Evolutionary conservation across 805 yeast genomes (phyloP).

Genomic region (Millerozyma acaciae): DNA sequence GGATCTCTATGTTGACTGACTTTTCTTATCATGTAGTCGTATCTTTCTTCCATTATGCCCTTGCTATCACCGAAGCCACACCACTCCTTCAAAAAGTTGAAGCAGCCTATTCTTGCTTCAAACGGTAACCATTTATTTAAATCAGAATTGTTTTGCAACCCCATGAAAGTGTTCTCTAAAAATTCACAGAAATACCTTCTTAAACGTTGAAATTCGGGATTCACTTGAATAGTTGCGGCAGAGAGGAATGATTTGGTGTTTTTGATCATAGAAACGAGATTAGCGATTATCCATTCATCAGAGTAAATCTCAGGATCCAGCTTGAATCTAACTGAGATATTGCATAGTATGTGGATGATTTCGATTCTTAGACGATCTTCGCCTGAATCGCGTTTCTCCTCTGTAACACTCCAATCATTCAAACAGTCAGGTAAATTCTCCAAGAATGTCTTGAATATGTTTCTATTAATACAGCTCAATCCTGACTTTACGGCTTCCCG

Average conservation of each 20-base stretch:
- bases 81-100: conserved; percentile 86
- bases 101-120: conserved; percentile 78
- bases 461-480: conserved; percentile 82
- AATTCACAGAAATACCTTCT: conserved; percentile 83
- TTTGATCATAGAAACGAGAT: conserved; percentile 58
- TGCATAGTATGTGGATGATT: conserved; percentile 66
- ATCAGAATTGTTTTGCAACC: conserved; percentile 40
- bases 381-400: conserved; percentile 25
- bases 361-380: conserved; percentile 63
- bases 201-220: conserved; percentile 69
- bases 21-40: conserved; percentile 49
- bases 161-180: conserved; percentile 67
- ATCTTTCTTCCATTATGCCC: conserved; percentile 60
- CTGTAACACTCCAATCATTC: conserved; percentile 40
- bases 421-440: conserved; percentile 68
- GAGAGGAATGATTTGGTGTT: conserved; percentile 60
- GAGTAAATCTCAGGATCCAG: conserved; percentile 46
- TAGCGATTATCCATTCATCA: conserved; percentile 68
- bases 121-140: conserved; percentile 68
- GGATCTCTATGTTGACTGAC: conserved; percentile 36
- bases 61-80: conserved; percentile 80
- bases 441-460: conserved; percentile 76
- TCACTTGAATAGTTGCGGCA: conserved; percentile 53
- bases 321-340: conserved; percentile 60
- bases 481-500: conserved; percentile 89